These are phyloP conservation scores for Thamnidium elegans DNA, from an alignment of 192 early-diverging fungal genomes.

Conservation along the genomic window DNA sequence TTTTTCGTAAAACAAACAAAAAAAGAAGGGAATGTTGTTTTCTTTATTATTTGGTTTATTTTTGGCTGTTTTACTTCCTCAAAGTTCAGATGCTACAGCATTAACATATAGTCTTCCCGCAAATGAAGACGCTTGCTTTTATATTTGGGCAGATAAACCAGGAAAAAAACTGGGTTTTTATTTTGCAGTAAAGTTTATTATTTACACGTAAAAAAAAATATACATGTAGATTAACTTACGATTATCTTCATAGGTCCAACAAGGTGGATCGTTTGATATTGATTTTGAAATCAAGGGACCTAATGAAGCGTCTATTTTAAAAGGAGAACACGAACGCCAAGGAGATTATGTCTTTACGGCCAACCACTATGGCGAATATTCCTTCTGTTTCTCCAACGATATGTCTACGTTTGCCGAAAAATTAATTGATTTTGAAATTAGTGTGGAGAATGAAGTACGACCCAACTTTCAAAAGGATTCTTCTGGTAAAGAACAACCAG, in stretches of 20 bases:
- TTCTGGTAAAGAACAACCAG: conserved; percentile 40
- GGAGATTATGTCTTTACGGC: conserved; percentile 94
- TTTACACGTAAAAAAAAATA: background rate
- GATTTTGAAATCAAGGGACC: conserved; percentile 88
- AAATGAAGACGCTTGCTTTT: conserved; percentile 94
- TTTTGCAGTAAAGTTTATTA: conserved; percentile 58
- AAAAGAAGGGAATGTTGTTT: too few species aligned
- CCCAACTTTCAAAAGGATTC: conserved; percentile 13
- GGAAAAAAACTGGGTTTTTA: conserved; percentile 94
- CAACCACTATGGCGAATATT: conserved; percentile 82
- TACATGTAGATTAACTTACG: background rate
- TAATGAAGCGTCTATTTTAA: conserved; percentile 61
- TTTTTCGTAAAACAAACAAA: too few species aligned
- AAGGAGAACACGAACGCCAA: conserved; percentile 85
- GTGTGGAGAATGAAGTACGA: conserved; percentile 81
- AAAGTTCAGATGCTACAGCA: conserved; percentile 30
- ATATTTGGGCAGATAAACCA: conserved; percentile 64
- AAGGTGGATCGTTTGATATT: conserved; percentile 94
- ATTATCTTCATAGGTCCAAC: conserved; percentile 72
- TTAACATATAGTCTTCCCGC: conserved; percentile 85
- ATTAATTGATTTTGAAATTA: conserved; percentile 92
- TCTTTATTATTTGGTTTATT: too few species aligned
- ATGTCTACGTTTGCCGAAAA: conserved; percentile 96
- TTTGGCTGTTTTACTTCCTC: background rate
- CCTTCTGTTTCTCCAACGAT: conserved; percentile 95